Base-by-base conservation (phyloP, 1,284 basidiomycete genomes). In the Cryptococcus hybrid region DNA sequence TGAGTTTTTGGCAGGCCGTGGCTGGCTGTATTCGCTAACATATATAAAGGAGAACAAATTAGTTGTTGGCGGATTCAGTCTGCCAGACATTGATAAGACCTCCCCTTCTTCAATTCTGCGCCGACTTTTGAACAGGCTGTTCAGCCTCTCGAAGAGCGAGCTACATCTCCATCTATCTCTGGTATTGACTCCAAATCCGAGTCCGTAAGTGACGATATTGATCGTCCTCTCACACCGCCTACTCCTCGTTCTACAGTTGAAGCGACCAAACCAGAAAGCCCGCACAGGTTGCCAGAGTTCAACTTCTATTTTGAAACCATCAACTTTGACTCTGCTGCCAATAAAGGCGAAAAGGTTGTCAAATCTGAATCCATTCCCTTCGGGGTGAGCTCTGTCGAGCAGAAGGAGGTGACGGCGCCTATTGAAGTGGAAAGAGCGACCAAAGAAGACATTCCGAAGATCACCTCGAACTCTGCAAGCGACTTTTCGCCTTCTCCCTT, bases 241-340 rank as follows among this genome's bases (percentile, higher is more conserved):
- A 30, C 30, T 30, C 67, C 69, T 1, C 34, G 45, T 39, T 42
- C 55, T 7, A 8, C 43, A 4, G 55, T 36, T 34, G 42, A 36
- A 11, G 47, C 48, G 2, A 54, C 50, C 39, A 56, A 63, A 38
- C 57, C 65, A 51, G 66, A 71, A 5, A 71, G 67, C 44, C 74
- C 75, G 1, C 74, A 76, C 59, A 69, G 69, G 1, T 66, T 78
- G 47, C 77, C 77, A 3, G 64, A 63, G 35, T 52, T 63, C 45
- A 55, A 69, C 47, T 73, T 78, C 55, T 68, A 77, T 37, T 74
- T 77, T 52, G 76, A 70, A 34, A 66, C 63, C 35, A 66, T 68
- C 51, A 59, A 57, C 39, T 59, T 70, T 12, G 56, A 63, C 15
- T 42, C 58, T 7, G 58, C 62, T 7, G 59, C 56, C 3, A 46